These are phyloP conservation scores for Suillus ampliporus DNA, from an alignment of 768 basidiomycete genomes.

Conservation along the genomic window DNA sequence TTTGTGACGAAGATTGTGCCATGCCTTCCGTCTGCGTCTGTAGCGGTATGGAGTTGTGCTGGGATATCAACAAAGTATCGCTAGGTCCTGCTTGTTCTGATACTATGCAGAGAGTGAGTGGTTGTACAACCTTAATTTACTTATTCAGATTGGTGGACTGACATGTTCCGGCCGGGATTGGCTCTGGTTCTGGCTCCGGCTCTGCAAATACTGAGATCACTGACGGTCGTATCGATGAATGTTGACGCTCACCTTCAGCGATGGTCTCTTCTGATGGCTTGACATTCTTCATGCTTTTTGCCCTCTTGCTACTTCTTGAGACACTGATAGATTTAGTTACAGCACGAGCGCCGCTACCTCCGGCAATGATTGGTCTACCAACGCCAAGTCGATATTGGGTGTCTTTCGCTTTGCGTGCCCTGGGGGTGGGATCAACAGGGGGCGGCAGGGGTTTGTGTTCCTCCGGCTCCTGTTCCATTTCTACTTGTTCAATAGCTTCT, in stretches of 20 bases:
- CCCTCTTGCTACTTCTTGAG: slow-evolving; percentile 51
- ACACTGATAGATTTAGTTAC: slow-evolving; percentile 63
- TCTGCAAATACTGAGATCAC: slow-evolving; percentile 28
- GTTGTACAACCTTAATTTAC: neutral
- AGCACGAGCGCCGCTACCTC: slow-evolving; percentile 68
- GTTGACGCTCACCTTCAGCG: slow-evolving; percentile 47
- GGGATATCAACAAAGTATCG: neutral
- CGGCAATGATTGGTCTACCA: slow-evolving; percentile 68
- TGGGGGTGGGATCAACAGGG: slow-evolving; percentile 38
- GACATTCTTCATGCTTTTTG: slow-evolving; percentile 54
- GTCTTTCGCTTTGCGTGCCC: slow-evolving; percentile 75
- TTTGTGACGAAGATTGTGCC: neutral
- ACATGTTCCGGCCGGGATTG: neutral
- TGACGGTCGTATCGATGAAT: slow-evolving; percentile 4
- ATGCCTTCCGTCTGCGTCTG: neutral
- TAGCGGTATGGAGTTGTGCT: neutral
- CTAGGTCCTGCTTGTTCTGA: neutral
- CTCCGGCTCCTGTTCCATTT: slow-evolving; percentile 28
- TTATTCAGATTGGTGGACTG: neutral
- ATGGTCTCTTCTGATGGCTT: slow-evolving; percentile 64
- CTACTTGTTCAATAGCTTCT: slow-evolving; percentile 29
- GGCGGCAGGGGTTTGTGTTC: slow-evolving; percentile 21
- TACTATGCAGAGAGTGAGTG: slow-evolving; percentile 2
- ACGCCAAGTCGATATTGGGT: slow-evolving; percentile 73
- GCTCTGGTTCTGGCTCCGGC: slow-evolving; percentile 27